Percentiles rank a stretch among this genome's conserved stretches.
Evolutionary conservation across 768 basidiomycete genomes (phyloP).

Genomic region (Gloeophyllum trabeum): DNA sequence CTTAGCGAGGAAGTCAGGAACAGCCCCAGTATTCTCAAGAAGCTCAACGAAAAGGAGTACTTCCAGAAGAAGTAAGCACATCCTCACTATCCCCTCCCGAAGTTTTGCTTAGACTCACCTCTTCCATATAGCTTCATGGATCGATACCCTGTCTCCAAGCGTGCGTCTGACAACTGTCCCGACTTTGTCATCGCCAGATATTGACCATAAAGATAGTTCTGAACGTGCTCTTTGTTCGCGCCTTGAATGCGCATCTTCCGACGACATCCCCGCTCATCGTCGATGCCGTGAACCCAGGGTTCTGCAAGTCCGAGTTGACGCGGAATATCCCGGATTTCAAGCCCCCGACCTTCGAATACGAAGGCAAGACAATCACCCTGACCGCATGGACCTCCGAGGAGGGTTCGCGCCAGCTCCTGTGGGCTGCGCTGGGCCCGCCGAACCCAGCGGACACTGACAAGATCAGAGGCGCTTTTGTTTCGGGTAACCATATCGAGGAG

Average conservation of each 20-base stretch:
- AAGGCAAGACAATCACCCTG: background rate
- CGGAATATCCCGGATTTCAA: background rate
- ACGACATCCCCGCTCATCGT: background rate
- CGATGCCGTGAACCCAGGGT: background rate
- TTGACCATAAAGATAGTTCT: background rate
- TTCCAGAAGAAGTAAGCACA: too few relatives aligned
- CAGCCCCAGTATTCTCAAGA: background rate
- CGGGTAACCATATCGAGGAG: background rate
- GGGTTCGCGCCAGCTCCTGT: background rate
- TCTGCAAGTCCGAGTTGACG: background rate
- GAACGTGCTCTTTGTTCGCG: background rate
- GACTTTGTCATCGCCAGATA: background rate
- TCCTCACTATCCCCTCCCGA: too few relatives aligned
- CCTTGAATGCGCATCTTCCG: background rate
- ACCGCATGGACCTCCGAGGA: constrained; percentile 9
- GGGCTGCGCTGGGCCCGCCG: background rate
- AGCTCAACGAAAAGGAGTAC: background rate
- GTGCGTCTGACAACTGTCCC: background rate
- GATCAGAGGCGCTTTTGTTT: background rate
- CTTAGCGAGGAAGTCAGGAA: background rate
- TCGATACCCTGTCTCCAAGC: background rate
- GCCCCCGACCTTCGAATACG: background rate
- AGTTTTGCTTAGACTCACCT: too few relatives aligned
- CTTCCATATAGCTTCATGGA: too few relatives aligned
- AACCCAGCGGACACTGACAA: too few relatives aligned